These are phyloP conservation scores for Cinchona pubescens DNA, from an alignment of 257 asterid genomes.

Conservation along the genomic window DNA sequence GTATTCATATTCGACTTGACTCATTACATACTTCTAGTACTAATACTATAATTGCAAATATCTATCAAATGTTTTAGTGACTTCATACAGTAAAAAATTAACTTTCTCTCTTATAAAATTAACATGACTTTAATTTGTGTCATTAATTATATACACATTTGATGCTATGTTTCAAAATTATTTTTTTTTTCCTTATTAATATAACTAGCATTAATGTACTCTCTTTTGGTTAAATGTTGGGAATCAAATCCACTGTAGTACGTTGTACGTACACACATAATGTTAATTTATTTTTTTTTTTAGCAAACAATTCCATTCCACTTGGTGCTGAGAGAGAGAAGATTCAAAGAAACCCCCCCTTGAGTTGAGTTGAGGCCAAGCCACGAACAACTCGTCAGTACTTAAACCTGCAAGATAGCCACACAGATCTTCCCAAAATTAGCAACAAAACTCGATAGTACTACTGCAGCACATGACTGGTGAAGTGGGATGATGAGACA, in stretches of 20 bases:
- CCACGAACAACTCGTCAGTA: conserved; percentile 24
- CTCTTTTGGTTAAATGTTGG: conserved; percentile 4
- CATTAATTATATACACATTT: neutral
- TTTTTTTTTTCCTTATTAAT: neutral
- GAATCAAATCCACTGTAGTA: conserved; percentile 29
- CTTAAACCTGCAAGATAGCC: conserved; percentile 15
- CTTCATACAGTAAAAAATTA: neutral
- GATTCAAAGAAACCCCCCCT: neutral
- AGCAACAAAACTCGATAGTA: too few species aligned
- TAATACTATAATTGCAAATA: neutral
- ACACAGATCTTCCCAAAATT: conserved; percentile 29
- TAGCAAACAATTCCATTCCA: neutral
- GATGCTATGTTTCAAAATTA: too few species aligned
- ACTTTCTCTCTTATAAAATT: neutral
- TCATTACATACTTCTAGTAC: too few species aligned
- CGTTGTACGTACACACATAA: conserved; percentile 26
- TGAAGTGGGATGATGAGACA: conserved; percentile 32
- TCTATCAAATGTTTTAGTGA: neutral
- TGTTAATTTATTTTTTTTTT: neutral
- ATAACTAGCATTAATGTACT: neutral
- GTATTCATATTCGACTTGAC: too few species aligned
- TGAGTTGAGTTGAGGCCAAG: too few species aligned
- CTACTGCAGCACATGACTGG: conserved; percentile 5
- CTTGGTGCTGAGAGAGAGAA: conserved; percentile 6
- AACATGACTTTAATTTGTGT: neutral